Evolutionary conservation across 176 grass and related monocot species (phyloP).

Genomic region (Aegilops speltoides): DNA sequence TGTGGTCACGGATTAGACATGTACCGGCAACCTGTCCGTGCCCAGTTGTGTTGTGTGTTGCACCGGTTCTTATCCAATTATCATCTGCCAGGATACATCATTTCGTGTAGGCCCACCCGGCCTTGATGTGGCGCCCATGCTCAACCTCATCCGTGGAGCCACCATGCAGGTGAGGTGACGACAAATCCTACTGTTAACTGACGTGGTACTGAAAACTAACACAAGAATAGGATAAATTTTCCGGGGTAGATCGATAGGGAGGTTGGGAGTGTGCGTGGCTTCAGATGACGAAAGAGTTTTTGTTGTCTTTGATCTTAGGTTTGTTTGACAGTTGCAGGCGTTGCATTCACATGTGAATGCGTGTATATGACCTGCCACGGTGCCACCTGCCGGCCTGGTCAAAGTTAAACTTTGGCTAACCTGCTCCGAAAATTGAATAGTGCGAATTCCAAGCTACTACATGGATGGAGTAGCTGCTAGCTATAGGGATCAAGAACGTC

Average conservation of each 20-base stretch:
- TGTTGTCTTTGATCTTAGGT: background rate
- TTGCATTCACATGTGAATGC: conserved; percentile 35
- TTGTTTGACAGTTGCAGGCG: conserved; percentile 14
- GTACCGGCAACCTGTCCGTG: background rate
- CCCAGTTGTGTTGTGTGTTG: background rate
- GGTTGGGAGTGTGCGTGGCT: background rate
- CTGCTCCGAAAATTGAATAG: background rate
- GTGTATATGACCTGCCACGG: background rate
- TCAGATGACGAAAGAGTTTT: background rate
- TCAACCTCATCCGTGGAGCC: background rate
- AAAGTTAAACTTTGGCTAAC: background rate
- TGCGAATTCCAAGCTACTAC: background rate
- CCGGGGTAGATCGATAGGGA: background rate
- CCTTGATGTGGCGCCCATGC: background rate
- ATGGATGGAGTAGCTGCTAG: background rate
- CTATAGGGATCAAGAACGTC: background rate
- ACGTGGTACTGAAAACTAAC: background rate
- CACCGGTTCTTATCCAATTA: conserved; percentile 23
- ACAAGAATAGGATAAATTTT: background rate
- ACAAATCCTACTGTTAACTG: conserved; percentile 16
- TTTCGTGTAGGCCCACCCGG: background rate
- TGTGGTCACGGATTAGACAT: background rate
- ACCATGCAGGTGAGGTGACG: background rate
- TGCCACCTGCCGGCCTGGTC: background rate
- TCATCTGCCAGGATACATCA: background rate